Base-by-base conservation (phyloP, 257 asterid species). In the Agastache rugosa region DNA sequence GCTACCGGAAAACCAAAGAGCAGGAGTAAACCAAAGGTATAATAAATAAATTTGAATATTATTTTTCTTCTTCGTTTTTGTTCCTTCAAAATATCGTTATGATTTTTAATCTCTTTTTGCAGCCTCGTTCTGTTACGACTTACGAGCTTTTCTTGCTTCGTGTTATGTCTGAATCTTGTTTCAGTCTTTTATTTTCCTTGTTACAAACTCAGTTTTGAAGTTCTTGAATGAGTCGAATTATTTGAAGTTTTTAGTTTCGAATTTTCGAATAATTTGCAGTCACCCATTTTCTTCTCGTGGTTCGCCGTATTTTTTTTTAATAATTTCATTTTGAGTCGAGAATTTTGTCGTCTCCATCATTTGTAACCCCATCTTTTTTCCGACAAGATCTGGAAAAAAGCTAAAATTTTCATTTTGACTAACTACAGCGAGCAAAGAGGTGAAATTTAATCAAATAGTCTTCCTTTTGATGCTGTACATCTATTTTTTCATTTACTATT, bases 141-240 rank as follows among this genome's bases (percentile, higher is more conserved):
- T 51, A 19, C 69, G 5, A 35, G 37, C 41, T 51, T 29, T 51
- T 39, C 39, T 17, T 69, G 72, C 54, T 63, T 55, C 66, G 48
- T 22, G 64, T 27, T 34, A 6, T 55, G 20, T 54, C 53, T 27
- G 42, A 65, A 42, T 56, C 31, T 29, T 10, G 63, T 22, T 56
- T 17, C 9, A 0, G 19, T 23, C 37, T 55, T 54, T 50, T 6
- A 31, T 5, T 31, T 31, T 31, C 6, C 35, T 5, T 53, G 41
- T 3, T 29, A 14, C 55, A 23, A n/a, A 27, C n/a, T 48, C 61
- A 29, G 44, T 23, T 67, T 16, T 45, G 2, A 23, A 39, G 44
- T 47, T 66, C 41, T 45, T 15, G 16, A n/a, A n/a, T n/a, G n/a
- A 14, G 59, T 45, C 47, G n/a, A 15, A 42, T 6, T 20, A 2